A percentile compares a stretch with the other conserved stretches of the same genome.
phyloP scores from a whole-genome alignment of 331 rosid genomes.

The Saraca asoca region DNA sequence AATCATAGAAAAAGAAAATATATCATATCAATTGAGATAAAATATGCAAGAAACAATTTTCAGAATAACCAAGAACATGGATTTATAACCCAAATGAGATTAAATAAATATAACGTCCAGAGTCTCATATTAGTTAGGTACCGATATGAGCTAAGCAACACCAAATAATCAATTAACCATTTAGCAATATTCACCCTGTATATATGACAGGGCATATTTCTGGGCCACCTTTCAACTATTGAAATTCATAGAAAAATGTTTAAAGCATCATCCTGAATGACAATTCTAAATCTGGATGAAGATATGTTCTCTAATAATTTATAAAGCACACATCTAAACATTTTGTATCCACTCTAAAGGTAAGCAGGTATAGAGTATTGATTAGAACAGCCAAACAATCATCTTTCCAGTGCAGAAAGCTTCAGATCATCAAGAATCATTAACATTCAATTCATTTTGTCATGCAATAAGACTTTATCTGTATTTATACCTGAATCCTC shows the following conservation, averaged over 20 bases:
- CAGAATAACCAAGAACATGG: neutral
- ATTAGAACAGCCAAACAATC: neutral
- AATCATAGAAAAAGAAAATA: neutral
- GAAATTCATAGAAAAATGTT: neutral
- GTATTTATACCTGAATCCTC: conserved; percentile 59
- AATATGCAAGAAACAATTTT: neutral
- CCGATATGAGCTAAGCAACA: no score
- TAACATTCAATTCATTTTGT: neutral
- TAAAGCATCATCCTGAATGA: neutral
- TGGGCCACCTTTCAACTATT: no score
- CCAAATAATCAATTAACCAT: no score
- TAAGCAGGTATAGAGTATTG: conserved; percentile 14
- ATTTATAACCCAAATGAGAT: conserved; percentile 7
- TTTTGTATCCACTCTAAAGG: conserved; percentile 10
- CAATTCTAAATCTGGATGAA: neutral
- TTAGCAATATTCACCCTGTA: no score
- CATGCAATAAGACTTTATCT: conserved; percentile 8
- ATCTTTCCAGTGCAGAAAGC: neutral
- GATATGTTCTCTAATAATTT: neutral
- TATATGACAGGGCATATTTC: no score
- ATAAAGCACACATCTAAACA: neutral
- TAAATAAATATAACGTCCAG: neutral
- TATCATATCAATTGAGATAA: neutral
- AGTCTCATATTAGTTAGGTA: neutral
- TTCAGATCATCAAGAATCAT: conserved; percentile 19